A percentile compares a stretch with the other conserved stretches of the same genome.
phyloP scores from a whole-genome alignment of 164 flowering plant species.

The Cinnamomum chago region DNA sequence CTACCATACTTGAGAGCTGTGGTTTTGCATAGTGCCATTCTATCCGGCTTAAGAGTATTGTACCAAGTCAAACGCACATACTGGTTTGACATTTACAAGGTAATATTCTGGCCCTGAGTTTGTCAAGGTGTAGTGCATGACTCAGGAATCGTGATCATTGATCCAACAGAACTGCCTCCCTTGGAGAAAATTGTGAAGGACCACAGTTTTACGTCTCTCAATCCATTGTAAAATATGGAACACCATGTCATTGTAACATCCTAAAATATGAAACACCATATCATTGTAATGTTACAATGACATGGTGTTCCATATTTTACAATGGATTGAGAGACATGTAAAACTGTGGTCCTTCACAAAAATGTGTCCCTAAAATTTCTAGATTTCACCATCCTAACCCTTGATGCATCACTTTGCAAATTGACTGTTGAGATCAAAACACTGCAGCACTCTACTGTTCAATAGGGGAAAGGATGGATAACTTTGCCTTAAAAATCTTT shows the following conservation, averaged over 20 bases:
- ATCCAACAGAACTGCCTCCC: not conserved
- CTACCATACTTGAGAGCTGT: slow-evolving; percentile 73
- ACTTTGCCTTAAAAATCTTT: not conserved
- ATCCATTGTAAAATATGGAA: no score
- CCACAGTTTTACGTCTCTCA: no score
- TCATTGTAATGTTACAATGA: no score
- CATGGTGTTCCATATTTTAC: no score
- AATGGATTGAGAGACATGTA: no score
- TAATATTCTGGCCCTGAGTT: slow-evolving; percentile 18
- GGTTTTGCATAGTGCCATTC: slow-evolving; percentile 86
- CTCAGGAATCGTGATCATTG: not conserved
- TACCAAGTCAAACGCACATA: slow-evolving; percentile 36
- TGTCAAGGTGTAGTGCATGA: not conserved
- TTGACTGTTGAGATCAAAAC: no score
- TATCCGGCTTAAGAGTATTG: slow-evolving; percentile 88
- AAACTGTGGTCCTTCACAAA: no score
- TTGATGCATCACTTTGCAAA: not conserved
- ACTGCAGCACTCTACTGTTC: not conserved
- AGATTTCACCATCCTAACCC: not conserved
- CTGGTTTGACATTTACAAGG: slow-evolving; percentile 99
- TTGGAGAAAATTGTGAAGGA: no score
- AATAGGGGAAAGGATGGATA: not conserved
- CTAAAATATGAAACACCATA: no score
- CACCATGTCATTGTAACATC: no score
- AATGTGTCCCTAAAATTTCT: not conserved